Conservation (phyloP, 805 yeast species). For the Kodamaea neixiangensis region DNA sequence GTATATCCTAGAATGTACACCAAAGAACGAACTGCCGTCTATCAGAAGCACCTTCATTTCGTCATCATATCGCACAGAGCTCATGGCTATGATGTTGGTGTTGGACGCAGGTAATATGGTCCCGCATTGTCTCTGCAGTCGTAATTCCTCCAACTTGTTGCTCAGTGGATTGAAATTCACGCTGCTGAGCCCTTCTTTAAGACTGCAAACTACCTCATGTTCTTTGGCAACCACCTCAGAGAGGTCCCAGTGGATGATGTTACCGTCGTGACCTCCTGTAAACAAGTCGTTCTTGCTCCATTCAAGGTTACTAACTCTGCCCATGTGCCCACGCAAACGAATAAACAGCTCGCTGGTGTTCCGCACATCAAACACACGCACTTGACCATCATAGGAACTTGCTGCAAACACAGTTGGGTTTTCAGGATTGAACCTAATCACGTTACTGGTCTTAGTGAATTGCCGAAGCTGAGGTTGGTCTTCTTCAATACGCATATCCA, state of each 20-base stretch:
- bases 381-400: slow-evolving; percentile 55
- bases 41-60: slow-evolving; percentile 49
- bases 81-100: slow-evolving; percentile 48
- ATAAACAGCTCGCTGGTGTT: slow-evolving; percentile 52
- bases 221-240: slow-evolving; percentile 23
- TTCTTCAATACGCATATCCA: slow-evolving; percentile 56
- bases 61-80: slow-evolving; percentile 29
- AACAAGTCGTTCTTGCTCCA: slow-evolving; percentile 61
- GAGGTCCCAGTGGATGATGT: slow-evolving; percentile 67
- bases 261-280: slow-evolving; percentile 66
- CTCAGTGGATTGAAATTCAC: slow-evolving; percentile 36
- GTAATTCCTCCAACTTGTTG: slow-evolving; percentile 31
- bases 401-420: slow-evolving; percentile 66
- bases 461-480: neutral
- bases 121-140: slow-evolving; percentile 56
- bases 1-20: slow-evolving; percentile 50
- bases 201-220: slow-evolving; percentile 36
- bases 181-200: slow-evolving; percentile 49
- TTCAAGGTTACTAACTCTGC: slow-evolving; percentile 53
- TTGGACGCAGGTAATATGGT: slow-evolving; percentile 63
- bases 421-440: slow-evolving; percentile 33
- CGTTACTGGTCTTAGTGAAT: slow-evolving; percentile 4
- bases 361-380: slow-evolving; percentile 77
- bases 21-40: slow-evolving; percentile 56
- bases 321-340: slow-evolving; percentile 56